Percentiles rank a stretch among this genome's conserved stretches.
Conservation (phyloP, 495 filamentous ascomycete species). For the Lindgomyces ingoldianus region DNA sequence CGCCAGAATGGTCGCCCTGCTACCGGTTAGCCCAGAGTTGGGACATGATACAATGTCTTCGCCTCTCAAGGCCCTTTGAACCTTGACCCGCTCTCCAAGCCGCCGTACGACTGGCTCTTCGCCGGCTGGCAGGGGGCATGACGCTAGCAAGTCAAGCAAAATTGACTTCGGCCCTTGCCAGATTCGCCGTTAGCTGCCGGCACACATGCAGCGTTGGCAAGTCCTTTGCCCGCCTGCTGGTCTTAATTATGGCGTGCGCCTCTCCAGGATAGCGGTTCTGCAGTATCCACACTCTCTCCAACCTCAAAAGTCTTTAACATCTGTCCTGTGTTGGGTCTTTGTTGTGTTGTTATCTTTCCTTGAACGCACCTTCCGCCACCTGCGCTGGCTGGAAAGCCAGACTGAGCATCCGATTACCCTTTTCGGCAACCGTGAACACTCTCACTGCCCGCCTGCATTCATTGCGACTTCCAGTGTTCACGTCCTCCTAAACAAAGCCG, state of each 20-base stretch:
- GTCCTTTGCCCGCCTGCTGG: not conserved
- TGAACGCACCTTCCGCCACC: too few species aligned
- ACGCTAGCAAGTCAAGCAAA: not conserved
- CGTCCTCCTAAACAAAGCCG: not conserved
- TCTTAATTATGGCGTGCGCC: conserved; percentile 4
- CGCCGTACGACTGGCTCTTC: not conserved
- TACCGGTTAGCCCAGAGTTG: not conserved
- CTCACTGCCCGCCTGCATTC: too few species aligned
- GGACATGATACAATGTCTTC: not conserved
- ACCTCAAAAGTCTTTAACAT: too few species aligned
- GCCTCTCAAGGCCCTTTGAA: not conserved
- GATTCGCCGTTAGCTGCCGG: conserved; percentile 1
- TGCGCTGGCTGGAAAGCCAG: too few species aligned
- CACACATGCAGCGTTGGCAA: not conserved
- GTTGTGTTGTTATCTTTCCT: too few species aligned
- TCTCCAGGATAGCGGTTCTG: conserved; percentile 11
- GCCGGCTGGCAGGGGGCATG: not conserved
- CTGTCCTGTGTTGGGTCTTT: too few species aligned
- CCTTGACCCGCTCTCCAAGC: not conserved
- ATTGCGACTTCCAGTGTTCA: too few species aligned
- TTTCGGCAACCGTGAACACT: too few species aligned
- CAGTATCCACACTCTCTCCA: not conserved
- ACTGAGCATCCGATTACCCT: too few species aligned
- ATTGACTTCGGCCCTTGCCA: not conserved
- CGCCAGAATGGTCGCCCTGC: not conserved